These are phyloP conservation scores for Simplicillium aogashimaense DNA, from an alignment of 2,329 filamentous ascomycete species.

Conservation along the genomic window DNA sequence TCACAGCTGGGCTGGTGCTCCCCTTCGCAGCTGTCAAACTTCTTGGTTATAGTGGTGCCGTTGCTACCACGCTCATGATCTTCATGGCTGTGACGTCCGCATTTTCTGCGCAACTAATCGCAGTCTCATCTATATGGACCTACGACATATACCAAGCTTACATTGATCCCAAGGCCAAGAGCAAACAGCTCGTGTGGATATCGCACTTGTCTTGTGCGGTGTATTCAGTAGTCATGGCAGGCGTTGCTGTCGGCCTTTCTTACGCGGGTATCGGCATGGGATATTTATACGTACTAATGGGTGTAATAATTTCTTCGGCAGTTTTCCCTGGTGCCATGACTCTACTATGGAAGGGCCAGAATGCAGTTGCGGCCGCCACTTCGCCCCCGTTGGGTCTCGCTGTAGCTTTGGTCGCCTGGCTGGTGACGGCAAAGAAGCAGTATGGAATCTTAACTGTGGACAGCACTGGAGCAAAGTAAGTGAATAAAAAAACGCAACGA, in stretches of 20 bases:
- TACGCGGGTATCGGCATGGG: constrained; percentile 77
- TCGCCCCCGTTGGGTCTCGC: constrained; percentile 58
- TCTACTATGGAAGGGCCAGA: constrained; percentile 72
- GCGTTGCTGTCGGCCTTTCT: constrained; percentile 64
- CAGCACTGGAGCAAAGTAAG: constrained; percentile 62
- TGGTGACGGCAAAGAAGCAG: constrained; percentile 61
- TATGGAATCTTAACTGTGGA: constrained; percentile 60
- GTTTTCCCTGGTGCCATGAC: constrained; percentile 76
- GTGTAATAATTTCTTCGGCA: constrained; percentile 77
- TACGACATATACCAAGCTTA: constrained; percentile 87
- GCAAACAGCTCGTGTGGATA: constrained; percentile 69
- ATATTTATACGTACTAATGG: constrained; percentile 85
- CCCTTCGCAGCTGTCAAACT: constrained; percentile 79
- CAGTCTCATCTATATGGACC: constrained; percentile 76
- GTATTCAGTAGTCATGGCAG: constrained; percentile 70
- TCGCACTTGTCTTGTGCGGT: constrained; percentile 60
- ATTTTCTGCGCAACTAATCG: constrained; percentile 74
- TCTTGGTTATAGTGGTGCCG: constrained; percentile 71
- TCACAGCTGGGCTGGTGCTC: constrained; percentile 73
- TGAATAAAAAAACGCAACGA: background rate
- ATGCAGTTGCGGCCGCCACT: constrained; percentile 58
- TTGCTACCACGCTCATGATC: constrained; percentile 67
- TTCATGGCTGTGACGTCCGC: constrained; percentile 89
- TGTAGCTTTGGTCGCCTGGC: constrained; percentile 62
- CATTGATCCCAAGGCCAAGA: constrained; percentile 66